Evolutionary conservation across 192 early-diverging fungal genomes (phyloP).

Genomic region (Geranomyces michiganensis): DNA sequence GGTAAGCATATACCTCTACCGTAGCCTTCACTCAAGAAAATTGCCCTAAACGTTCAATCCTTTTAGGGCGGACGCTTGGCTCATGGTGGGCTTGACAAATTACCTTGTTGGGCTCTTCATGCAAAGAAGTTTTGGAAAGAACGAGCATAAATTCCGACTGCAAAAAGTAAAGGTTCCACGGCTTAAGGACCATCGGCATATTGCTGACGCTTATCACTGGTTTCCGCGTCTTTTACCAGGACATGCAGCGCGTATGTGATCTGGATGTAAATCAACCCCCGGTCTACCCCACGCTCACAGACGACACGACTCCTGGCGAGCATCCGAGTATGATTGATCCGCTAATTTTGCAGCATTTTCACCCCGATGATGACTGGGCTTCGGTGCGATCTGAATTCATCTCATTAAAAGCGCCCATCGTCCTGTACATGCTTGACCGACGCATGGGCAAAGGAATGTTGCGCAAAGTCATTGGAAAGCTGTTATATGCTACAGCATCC

Average conservation of each 20-base stretch:
- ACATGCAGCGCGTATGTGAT: constrained; percentile 78
- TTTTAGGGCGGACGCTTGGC: constrained; percentile 83
- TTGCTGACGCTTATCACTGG: no score
- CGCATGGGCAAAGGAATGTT: constrained; percentile 76
- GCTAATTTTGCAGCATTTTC: constrained; percentile 44
- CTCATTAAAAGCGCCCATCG: constrained; percentile 80
- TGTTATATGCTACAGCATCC: constrained; percentile 69
- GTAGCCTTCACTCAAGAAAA: not conserved
- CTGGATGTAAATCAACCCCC: constrained; percentile 89
- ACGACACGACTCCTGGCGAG: constrained; percentile 10
- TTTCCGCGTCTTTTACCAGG: constrained; percentile 50
- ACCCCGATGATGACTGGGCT: constrained; percentile 48
- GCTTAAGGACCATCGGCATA: not conserved
- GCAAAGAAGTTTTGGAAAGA: constrained; percentile 79
- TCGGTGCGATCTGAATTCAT: constrained; percentile 70
- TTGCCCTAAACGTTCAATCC: constrained; percentile 47
- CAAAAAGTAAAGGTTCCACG: constrained; percentile 54
- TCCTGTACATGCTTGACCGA: constrained; percentile 91
- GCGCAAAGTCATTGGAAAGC: constrained; percentile 78
- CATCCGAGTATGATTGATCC: constrained; percentile 39
- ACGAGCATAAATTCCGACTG: constrained; percentile 85
- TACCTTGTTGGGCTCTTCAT: constrained; percentile 76
- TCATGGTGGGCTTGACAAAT: constrained; percentile 80
- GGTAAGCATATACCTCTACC: constrained; percentile 25
- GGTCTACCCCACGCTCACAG: constrained; percentile 67